Evolutionary conservation across 1,284 basidiomycete species (phyloP), one percentile per base, ranked within the genome.

Genomic region (Filobasidium uniguttulatum): DNA sequence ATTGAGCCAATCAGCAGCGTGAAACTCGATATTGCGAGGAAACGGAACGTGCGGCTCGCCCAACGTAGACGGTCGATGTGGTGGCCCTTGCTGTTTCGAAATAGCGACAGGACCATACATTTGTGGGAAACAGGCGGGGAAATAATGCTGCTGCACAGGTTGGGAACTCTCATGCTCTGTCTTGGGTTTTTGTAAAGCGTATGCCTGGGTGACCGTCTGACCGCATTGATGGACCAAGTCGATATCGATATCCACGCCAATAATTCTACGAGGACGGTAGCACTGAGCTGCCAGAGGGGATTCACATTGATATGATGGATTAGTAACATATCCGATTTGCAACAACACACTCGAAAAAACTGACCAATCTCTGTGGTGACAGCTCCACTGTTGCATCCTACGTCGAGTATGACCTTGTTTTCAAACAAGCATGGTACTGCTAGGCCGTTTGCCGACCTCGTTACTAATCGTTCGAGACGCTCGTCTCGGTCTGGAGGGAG

Each of bases 1-100:
- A 12, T 40, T 48, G 12, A 54, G 50, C 53, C 51, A 59, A 45
- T 59, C 53, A 6, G 51, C 54, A n/a, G 52, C 46, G 33, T 51
- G 44, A 28, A 59, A 59, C 5, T 40, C 36, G 34, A 57, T 28
- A 38, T 56, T 59, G 3, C 29, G 15, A 3, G 58, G 58, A 40
- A 57, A 59, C 14, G 26, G 4, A 31, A 29, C 30, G 15, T 6
- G 15, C 22, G 14, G 43, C 15, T 23, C n/a, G n/a, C n/a, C n/a
- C n/a, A n/a, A n/a, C n/a, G n/a, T 10, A 15, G 29, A 17, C 23
- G 17, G 8, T 29, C n/a, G 31, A n/a, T 22, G 22, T 28, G 14
- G 9, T 17, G 6, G 46, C 3, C 23, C 44, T 23, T 28, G n/a
- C 8, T n/a, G 15, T 44, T 25, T 25, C 14, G 3, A 9, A 8